Percentiles rank a stretch among this genome's conserved stretches.
These are phyloP conservation scores for Aspergillus sp. DNA, from an alignment of 2,329 filamentous ascomycete genomes.

Conservation along the genomic window DNA sequence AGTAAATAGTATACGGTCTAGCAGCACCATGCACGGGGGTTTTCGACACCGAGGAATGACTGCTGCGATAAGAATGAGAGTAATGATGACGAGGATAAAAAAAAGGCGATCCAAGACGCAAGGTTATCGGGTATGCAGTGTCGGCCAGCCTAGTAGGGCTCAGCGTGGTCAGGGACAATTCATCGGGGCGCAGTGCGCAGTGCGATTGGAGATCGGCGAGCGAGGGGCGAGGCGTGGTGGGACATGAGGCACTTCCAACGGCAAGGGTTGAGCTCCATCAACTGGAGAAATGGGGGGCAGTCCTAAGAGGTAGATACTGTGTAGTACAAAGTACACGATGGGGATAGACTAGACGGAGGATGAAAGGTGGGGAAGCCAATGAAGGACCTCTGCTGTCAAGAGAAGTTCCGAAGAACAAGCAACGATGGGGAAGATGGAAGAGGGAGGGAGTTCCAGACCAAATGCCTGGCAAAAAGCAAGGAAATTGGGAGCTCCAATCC, in stretches of 20 bases:
- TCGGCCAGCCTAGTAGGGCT: conserved; percentile 7
- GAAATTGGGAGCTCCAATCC: too few species aligned
- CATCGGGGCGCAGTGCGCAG: conserved; percentile 14
- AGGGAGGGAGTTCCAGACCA: too few species aligned
- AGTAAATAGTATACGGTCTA: too few species aligned
- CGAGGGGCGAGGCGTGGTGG: conserved; percentile 19
- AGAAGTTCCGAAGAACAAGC: too few species aligned
- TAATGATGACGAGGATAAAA: not conserved
- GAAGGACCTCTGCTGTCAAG: too few species aligned
- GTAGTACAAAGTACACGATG: not conserved
- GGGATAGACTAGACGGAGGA: too few species aligned
- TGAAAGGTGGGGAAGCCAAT: too few species aligned
- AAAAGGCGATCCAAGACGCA: not conserved
- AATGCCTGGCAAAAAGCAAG: too few species aligned
- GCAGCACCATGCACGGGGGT: not conserved
- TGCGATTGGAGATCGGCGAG: conserved; percentile 14
- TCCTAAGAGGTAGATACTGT: too few species aligned
- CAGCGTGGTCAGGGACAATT: conserved; percentile 18
- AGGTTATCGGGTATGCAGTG: conserved; percentile 10
- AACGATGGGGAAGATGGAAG: too few species aligned
- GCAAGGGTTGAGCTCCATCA: conserved; percentile 4
- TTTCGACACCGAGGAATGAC: not conserved
- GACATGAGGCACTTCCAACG: conserved; percentile 17
- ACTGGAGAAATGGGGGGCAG: too few species aligned
- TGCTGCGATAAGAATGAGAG: not conserved